Evolutionary conservation across 805 yeast species (phyloP).

Genomic region (Candida pseudofarinosa): DNA sequence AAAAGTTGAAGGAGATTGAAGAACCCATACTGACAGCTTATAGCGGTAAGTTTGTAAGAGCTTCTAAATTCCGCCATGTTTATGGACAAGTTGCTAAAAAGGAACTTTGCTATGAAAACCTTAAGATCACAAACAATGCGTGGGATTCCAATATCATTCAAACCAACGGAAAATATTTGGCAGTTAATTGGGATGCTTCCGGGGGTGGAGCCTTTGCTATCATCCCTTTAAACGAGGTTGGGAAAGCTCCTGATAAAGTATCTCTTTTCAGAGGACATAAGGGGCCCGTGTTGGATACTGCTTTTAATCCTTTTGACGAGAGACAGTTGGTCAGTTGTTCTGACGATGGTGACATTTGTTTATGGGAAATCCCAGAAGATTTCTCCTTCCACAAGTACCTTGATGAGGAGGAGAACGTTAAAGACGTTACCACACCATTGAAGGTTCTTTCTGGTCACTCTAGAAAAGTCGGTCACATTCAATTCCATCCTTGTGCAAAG

Average conservation of each 20-base stretch:
- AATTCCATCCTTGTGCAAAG: conserved; percentile 84
- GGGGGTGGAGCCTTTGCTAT: conserved; percentile 99
- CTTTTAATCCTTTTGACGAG: conserved; percentile 87
- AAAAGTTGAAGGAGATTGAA: not conserved
- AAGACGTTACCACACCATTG: conserved; percentile 64
- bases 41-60: conserved; percentile 88
- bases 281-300: conserved; percentile 92
- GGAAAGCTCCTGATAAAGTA: conserved; percentile 89
- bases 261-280: conserved; percentile 95
- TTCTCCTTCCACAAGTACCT: conserved; percentile 65
- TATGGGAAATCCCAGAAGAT: conserved; percentile 86
- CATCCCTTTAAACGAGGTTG: conserved; percentile 79
- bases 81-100: conserved; percentile 79
- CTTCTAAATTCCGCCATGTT: conserved; percentile 95
- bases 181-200: conserved; percentile 89
- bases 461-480: conserved; percentile 89
- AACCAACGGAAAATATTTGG: conserved; percentile 78
- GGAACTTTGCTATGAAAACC: conserved; percentile 70
- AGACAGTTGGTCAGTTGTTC: conserved; percentile 72
- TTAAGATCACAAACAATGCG: conserved; percentile 82
- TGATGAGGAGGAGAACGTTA: conserved; percentile 51
- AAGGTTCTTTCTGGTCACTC: conserved; percentile 79
- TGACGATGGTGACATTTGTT: conserved; percentile 71
- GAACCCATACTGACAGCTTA: not conserved
- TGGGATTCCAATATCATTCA: conserved; percentile 93